A percentile compares a stretch with the other conserved stretches of the same genome.
phyloP scores from a whole-genome alignment of 1,139 yeast species.

The Geotrichum macrosporum region DNA sequence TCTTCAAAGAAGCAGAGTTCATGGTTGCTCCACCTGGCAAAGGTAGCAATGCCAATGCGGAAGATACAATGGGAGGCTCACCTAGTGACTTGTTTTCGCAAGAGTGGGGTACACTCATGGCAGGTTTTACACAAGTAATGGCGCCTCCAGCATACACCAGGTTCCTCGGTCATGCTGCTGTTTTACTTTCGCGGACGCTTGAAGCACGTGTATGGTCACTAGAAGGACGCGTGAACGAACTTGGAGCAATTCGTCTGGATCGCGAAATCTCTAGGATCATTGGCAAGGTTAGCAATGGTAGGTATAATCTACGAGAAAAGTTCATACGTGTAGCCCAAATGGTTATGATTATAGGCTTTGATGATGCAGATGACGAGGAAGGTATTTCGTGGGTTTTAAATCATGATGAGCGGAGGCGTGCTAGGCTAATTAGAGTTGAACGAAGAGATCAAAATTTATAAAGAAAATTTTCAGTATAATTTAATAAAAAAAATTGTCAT shows the following conservation, averaged over 20 bases:
- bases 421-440: constrained; percentile 37
- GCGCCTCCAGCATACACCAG: constrained; percentile 49
- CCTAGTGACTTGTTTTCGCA: constrained; percentile 42
- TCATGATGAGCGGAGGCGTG: constrained; percentile 65
- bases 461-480: not conserved
- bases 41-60: constrained; percentile 40
- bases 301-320: constrained; percentile 67
- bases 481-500: constrained; percentile 1
- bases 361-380: constrained; percentile 64
- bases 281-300: constrained; percentile 34
- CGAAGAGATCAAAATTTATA: constrained; percentile 39
- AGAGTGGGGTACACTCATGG: constrained; percentile 61
- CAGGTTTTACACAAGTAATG: constrained; percentile 60
- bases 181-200: constrained; percentile 46
- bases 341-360: constrained; percentile 75
- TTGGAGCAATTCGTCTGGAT: constrained; percentile 81
- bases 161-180: constrained; percentile 53
- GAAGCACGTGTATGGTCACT: constrained; percentile 67
- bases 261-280: constrained; percentile 74
- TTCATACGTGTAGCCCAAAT: constrained; percentile 81
- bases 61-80: constrained; percentile 33
- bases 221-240: constrained; percentile 65
- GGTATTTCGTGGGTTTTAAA: constrained; percentile 77
- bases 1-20: constrained; percentile 53
- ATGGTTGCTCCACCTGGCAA: constrained; percentile 34